Percentiles rank a stretch among this genome's conserved stretches.
These are phyloP conservation scores for Boletellus ananas DNA, from an alignment of 768 basidiomycete species.

Conservation along the genomic window DNA sequence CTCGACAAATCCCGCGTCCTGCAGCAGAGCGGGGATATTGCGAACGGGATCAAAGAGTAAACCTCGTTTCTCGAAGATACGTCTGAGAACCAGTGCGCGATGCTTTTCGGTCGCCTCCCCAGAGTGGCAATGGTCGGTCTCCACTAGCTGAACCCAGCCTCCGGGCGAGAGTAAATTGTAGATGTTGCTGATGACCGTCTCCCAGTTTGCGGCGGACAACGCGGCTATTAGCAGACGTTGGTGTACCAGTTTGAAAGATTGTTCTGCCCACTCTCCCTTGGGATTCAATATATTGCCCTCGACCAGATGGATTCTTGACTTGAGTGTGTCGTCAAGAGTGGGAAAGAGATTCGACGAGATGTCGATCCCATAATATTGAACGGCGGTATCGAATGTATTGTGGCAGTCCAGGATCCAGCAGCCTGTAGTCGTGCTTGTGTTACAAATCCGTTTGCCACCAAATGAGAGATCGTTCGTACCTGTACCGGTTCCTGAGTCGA, in stretches of 20 bases:
- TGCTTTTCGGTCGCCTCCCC: constrained; percentile 4
- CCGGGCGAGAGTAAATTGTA: constrained; percentile 23
- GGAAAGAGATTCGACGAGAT: constrained; percentile 12
- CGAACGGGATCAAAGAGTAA: not conserved
- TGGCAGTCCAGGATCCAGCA: not conserved
- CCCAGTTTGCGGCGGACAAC: constrained; percentile 21
- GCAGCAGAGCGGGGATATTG: constrained; percentile 1
- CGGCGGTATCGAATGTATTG: not conserved
- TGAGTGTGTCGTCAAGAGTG: not conserved
- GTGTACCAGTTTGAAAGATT: constrained; percentile 23
- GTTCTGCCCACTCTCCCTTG: constrained; percentile 18
- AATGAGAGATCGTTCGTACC: not conserved
- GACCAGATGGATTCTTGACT: not conserved
- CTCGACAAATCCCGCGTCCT: not conserved
- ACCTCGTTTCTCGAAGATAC: constrained; percentile 1
- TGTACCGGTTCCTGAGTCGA: constrained; percentile 1
- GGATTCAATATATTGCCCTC: constrained; percentile 2
- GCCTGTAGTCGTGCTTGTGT: not conserved
- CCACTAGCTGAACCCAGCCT: constrained; percentile 26
- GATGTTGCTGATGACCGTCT: constrained; percentile 17
- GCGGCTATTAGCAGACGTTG: constrained; percentile 28
- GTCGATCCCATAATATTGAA: constrained; percentile 11
- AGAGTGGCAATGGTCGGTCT: constrained; percentile 5
- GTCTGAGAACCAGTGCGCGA: not conserved
- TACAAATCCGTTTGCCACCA: not conserved